A percentile compares a stretch with the other conserved stretches of the same genome.
Evolutionary conservation across 495 filamentous ascomycete genomes (phyloP).

Genomic region (Penicillium longicatenatum): DNA sequence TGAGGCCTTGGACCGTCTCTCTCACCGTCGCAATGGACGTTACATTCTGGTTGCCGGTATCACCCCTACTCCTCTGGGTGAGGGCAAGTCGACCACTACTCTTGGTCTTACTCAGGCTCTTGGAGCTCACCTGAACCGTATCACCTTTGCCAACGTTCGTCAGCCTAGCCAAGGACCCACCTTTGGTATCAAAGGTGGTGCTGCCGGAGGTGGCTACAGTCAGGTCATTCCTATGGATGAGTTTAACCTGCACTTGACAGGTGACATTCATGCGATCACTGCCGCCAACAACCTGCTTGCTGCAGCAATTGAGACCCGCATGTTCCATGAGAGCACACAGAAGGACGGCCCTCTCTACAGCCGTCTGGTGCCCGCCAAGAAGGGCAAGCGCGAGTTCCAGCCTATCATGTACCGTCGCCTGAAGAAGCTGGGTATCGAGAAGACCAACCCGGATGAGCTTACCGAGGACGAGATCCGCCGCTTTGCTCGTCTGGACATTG

Average conservation of each 20-base stretch:
- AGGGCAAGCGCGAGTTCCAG: slow-evolving; percentile 82
- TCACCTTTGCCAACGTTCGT: slow-evolving; percentile 94
- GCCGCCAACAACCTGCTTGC: slow-evolving; percentile 98
- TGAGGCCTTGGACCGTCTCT: slow-evolving; percentile 73
- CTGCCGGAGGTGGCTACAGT: slow-evolving; percentile 94
- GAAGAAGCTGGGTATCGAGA: slow-evolving; percentile 92
- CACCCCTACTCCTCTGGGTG: slow-evolving; percentile 94
- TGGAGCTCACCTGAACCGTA: slow-evolving; percentile 79
- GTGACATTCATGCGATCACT: slow-evolving; percentile 96
- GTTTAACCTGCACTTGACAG: slow-evolving; percentile 96
- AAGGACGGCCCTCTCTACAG: slow-evolving; percentile 89
- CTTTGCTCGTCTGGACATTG: slow-evolving; percentile 93
- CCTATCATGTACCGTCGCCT: slow-evolving; percentile 89
- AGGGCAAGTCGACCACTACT: slow-evolving; percentile 99
- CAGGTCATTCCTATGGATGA: slow-evolving; percentile 99
- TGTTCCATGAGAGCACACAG: slow-evolving; percentile 96
- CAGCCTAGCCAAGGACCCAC: slow-evolving; percentile 97
- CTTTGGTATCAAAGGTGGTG: slow-evolving; percentile 98
- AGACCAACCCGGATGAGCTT: slow-evolving; percentile 87
- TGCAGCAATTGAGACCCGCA: slow-evolving; percentile 94
- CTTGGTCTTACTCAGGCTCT: slow-evolving; percentile 95
- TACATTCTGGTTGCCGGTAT: slow-evolving; percentile 95
- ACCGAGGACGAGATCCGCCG: slow-evolving; percentile 83
- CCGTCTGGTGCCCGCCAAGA: slow-evolving; percentile 85
- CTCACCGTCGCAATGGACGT: slow-evolving; percentile 82